Base-by-base conservation (phyloP, 2,329 filamentous ascomycete species). In the Exophiala spinifera region DNA sequence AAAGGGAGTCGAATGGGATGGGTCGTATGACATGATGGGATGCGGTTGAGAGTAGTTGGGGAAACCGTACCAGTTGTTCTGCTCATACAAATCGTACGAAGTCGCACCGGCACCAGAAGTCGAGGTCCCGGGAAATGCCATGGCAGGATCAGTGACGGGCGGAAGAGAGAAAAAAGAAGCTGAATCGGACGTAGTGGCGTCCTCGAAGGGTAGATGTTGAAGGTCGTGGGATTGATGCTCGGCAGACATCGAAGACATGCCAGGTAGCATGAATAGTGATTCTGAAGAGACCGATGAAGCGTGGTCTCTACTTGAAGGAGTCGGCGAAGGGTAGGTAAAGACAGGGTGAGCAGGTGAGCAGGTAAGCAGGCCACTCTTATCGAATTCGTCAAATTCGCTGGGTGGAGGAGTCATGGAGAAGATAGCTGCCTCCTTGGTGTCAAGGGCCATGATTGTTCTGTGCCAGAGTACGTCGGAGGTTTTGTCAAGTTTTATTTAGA, bases 331-430 rank as follows among this genome's bases (percentile, higher is more conserved):
- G 49, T 64, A 64, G 25, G 48, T 59, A 39, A 59, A 52, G 39
- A 53, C 54, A 37, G 58, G 37, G 17, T 62, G 34, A 39, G 56
- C 57, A 40, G 58, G 55, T 49, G 61, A 62, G 45, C 56, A 62
- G 49, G 47, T 56, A 51, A 62, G 55, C 49, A 63, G 48, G 42
- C 46, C 46, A 43, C 34, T 57, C 46, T 62, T 59, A 25, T 64
- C 62, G 52, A 59, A 57, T 47, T 64, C 60, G 49, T 61, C 62
- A 53, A 57, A 57, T 19, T 64, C 60, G 49, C 60, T 62, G 28
- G 60, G 54, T 54, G 62, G 62, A 36, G 62, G 60, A 23, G 62
- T 64, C 34, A 62, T 51, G 48, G 54, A 62, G 49, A 60, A 62
- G 52, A 60, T 54, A 28, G 49, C 21, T 44, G 36, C 47, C 31